A percentile compares a stretch with the other conserved stretches of the same genome.
These are phyloP conservation scores for Suillus spraguei DNA, from an alignment of 768 basidiomycete genomes.

Conservation along the genomic window DNA sequence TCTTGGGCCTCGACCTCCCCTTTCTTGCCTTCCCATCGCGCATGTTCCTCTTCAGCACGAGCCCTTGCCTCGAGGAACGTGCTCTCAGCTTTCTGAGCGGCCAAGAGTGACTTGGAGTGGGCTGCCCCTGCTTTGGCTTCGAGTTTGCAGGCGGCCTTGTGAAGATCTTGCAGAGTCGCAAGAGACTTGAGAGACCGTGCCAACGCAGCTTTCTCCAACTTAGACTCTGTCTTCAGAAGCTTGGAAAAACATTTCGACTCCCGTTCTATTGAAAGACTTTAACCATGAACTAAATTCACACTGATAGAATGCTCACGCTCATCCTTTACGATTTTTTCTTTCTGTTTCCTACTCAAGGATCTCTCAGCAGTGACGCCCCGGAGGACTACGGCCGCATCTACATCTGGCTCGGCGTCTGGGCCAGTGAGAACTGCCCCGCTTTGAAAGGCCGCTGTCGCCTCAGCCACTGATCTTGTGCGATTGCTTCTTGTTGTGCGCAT, in stretches of 20 bases:
- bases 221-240: slow-evolving; percentile 70
- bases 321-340: slow-evolving; percentile 48
- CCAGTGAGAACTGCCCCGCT: slow-evolving; percentile 58
- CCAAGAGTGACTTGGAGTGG: slow-evolving; percentile 54
- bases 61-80: slow-evolving; percentile 63
- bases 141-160: slow-evolving; percentile 65
- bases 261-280: slow-evolving; percentile 41
- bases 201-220: slow-evolving; percentile 66
- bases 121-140: slow-evolving; percentile 58
- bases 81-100: slow-evolving; percentile 66
- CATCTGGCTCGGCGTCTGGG: slow-evolving; percentile 43
- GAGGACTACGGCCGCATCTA: slow-evolving; percentile 41
- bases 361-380: slow-evolving; percentile 52
- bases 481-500: slow-evolving; percentile 25
- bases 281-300: slow-evolving; percentile 1
- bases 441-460: slow-evolving; percentile 42
- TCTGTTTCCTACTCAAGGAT: slow-evolving; percentile 51
- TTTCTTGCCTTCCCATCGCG: slow-evolving; percentile 54
- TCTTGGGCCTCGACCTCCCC: slow-evolving; percentile 49
- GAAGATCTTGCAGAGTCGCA: slow-evolving; percentile 66
- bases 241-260: slow-evolving; percentile 65
- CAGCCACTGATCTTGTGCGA: slow-evolving; percentile 14
- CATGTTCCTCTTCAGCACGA: slow-evolving; percentile 51
- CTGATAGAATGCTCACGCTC: slow-evolving; percentile 45
- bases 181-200: slow-evolving; percentile 64